Evolutionary conservation across 1,284 basidiomycete species (phyloP), one percentile per base, ranked within the genome.

Genomic region (Athelia sp.): DNA sequence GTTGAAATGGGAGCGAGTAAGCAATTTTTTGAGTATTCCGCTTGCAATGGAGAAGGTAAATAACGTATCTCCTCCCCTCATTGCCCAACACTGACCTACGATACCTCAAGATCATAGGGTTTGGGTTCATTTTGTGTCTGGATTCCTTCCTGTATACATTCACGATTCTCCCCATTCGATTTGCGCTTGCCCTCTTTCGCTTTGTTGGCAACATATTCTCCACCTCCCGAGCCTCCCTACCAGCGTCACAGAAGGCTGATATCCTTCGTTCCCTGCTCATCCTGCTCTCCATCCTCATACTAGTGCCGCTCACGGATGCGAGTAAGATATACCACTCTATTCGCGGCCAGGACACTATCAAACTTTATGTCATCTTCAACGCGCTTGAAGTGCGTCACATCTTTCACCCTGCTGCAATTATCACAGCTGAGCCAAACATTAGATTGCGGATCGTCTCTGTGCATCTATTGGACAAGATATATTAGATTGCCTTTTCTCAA

Each of bases 261-360:
- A 79, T 99, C 13, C 70, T 98, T 24, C 84, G 93, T 50, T 79
- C 83, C 35, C 67, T 93, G 2, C 75, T 99, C 2, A 77, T 99
- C 31, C 64, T 89, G 3, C 65, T 87, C 26, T 89, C 93, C 0
- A 81, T 96, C 45, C 58, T 82, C 26, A 79, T 95, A 32, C 75
- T 98, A 3, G 76, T 85, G 24, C 83, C 89, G 2, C 75, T 95
- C 26, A 96, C 95, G 3, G 96, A 99, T 63, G 90, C 94, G 11
- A 97, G 93, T 71, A 97, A 97, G 71, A 97, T 99, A 66, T 99
- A 99, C 60, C 97, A 99, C 63, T 90, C 89, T 17, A 98, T 99
- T 47, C 84, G 97, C n/a, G 97, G 96, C 0, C 97, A 99, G 69
- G 94, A 98, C 61, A 96, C 92, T 2, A 95, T 99, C 73, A 99